Base-by-base conservation (phyloP, 805 yeast genomes). In the Metschnikowia kofuensis region DNA sequence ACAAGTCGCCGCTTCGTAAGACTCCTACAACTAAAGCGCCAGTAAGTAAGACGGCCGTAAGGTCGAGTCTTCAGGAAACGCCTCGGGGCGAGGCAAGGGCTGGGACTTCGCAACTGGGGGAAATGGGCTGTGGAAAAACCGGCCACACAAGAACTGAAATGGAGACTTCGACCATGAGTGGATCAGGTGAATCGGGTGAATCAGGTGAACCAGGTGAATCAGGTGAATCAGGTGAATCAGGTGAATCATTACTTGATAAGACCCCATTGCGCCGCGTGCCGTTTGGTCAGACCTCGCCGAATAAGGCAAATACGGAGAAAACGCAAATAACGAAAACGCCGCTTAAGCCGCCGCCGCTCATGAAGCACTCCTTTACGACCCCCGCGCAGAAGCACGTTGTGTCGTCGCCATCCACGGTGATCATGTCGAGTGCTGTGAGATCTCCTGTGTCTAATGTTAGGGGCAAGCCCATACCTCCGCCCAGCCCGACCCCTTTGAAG, bases 391-490 rank as follows among this genome's bases (percentile, higher is more conserved):
- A 65, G 11, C 57, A 51, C 14, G 63, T 64, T 1, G 45, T 52
- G 7, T 69, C 75, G 2, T 71, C 76, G 4, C 78, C 78, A 0
- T 68, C 76, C 2, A 73, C 78, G 1, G 75, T 72, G 10, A 67
- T 73, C 6, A 61, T 72, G 60, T 63, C 70, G 1, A 67, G 72
- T 50, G 67, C 66, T 1, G 49, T 51, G 2, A 63, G 60, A 35
- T 47, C 54, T n/a, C 59, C 59, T 2, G 58, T 38, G n/a, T 42
- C 52, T 30, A 29, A 44, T 11, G 38, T 45, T 15, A 51, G 43
- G 11, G 40, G 9, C 21, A 51, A 51, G 36, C 37, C 30, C 11
- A 39, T 38, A 14, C 49, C 27, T 8, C 70, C 71, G 12, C 64
- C 67, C n/a, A 67, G 70, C 43, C 76, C 76, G 13, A 71, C 76